Base-by-base conservation (phyloP, 495 filamentous ascomycete genomes). In the Parachaetomium inaequale region DNA sequence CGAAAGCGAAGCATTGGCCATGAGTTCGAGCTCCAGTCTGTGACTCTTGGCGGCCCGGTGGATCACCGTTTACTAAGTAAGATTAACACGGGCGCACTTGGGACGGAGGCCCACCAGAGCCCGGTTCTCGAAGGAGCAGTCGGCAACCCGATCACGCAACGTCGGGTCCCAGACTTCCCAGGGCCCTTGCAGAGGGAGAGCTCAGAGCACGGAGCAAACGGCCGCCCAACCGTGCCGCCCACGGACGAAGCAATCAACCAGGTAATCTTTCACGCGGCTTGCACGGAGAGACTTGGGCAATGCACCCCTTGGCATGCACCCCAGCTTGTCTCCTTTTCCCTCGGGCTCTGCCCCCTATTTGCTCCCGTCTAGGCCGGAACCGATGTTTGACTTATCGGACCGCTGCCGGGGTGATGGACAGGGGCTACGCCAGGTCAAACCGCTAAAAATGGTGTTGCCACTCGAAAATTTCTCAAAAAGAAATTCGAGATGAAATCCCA, bases 71-170 rank as follows among this genome's bases (percentile, higher is more conserved):
- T 58, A n/a, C n/a, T n/a, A n/a, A n/a, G n/a, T n/a, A 43, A 60
- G 34, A 60, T 69, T 71, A 69, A 71, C 67, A 71, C 12, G 12
- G 43, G 15, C 43, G 59, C 64, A 71, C 64, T 45, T 49, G 19
- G 21, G 56, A 47, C 43, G 23, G 45, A 43, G 43, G 19, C 42
- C 55, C 55, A 57, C 55, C 15, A 14, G 25, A 58, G 8, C 55
- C 26, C 19, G n/a, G n/a, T n/a, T 25, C 49, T 17, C 26, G 17
- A 38, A 55, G 34, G 54, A 45, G 40, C 38, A 32, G 15, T 21
- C 53, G 53, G 34, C 42, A 34, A 56, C 51, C 58, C 17, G 31
- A 45, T 29, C 58, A 55, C 28, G 52, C 40, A 57, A 34, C 54
- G 34, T 19, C 47, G 29, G 26, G 15, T 6, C 36, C 36, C 36